Evolutionary conservation across 2,329 filamentous ascomycete species (phyloP).

Genomic region (Exserohilum rostratum): DNA sequence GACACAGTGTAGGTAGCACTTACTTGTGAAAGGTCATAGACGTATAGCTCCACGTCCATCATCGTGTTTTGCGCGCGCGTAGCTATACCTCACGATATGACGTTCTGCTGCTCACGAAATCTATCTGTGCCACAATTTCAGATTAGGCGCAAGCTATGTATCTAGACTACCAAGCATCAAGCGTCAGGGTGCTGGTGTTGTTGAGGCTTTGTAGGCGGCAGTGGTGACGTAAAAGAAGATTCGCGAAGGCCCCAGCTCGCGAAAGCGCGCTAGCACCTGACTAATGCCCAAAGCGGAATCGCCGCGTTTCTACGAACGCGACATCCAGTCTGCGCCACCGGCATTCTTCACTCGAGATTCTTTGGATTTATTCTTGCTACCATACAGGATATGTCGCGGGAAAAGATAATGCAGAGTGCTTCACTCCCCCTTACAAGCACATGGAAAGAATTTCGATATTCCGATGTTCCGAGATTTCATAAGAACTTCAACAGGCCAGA

Average conservation of each 20-base stretch:
- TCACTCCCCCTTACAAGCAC: too few species aligned
- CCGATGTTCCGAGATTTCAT: too few species aligned
- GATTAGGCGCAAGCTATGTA: background rate
- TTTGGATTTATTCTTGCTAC: background rate
- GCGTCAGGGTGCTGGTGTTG: background rate
- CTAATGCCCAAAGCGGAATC: background rate
- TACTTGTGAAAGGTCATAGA: slow-evolving; percentile 59
- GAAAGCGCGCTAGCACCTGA: slow-evolving; percentile 33
- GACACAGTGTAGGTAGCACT: background rate
- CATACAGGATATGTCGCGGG: too few species aligned
- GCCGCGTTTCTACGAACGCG: background rate
- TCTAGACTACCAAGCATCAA: background rate
- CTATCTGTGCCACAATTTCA: background rate
- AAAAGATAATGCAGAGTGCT: too few species aligned
- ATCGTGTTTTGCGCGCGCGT: background rate
- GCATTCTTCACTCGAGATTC: background rate
- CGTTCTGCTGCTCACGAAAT: background rate
- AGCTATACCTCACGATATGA: background rate
- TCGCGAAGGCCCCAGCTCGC: slow-evolving; percentile 16
- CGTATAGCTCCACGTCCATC: slow-evolving; percentile 59
- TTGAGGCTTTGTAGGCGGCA: background rate
- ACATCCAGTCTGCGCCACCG: too few species aligned
- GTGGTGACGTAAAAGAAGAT: slow-evolving; percentile 27
- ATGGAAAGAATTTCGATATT: too few species aligned
- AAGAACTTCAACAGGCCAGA: background rate